Evolutionary conservation across 805 yeast species (phyloP), one percentile per base, ranked within the genome.

Genomic region (Ascoidea tarda): DNA sequence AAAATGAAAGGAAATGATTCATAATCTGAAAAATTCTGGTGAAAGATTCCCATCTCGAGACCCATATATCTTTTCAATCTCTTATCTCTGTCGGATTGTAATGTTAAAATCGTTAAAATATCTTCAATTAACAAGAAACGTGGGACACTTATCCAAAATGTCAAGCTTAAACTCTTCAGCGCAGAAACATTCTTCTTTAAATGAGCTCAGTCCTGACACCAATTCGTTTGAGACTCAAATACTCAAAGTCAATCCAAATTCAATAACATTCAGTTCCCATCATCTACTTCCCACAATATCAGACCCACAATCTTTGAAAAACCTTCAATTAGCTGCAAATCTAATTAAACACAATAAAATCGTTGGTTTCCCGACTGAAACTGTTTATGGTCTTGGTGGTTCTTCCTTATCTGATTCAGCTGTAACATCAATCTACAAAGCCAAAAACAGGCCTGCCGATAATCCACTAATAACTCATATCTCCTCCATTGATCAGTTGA

Each of bases 371-470:
- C 99, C 99, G 1, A 87, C 99, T 0, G 99, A 93, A 63, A 93
- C 99, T 0, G 99, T 93, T 0, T 93, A 93, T 65, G 99, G 99
- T 0, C 73, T 93, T 0, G 99, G 96, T 0, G 99, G 93, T 0
- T 83, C 90, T 3, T 86, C 95, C 0, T 69, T 87, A 50, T 74
- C 72, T 52, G 88, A 88, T 51, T 79, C 77, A 5, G 77, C 95
- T 0, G 96, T 90, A 2, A 64, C 67, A 54, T 77, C 82, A 48
- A 93, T 93, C 6, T 93, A 89, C 65, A 72, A 66, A 32, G 98
- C 97, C 32, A 93, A 93, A 61, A 88, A 89, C 63, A 74, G 99
- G 57, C 99, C 99, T 0, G 81, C 95, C 5, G 99, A 93, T 66
- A 93, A 93, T 61, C 99, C 99, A 3, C 69, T 93, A 55, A 93